Evolutionary conservation across 208 protist genomes (phyloP), one percentile per base, ranked within the genome.

Genomic region (Polymyxa betae): DNA sequence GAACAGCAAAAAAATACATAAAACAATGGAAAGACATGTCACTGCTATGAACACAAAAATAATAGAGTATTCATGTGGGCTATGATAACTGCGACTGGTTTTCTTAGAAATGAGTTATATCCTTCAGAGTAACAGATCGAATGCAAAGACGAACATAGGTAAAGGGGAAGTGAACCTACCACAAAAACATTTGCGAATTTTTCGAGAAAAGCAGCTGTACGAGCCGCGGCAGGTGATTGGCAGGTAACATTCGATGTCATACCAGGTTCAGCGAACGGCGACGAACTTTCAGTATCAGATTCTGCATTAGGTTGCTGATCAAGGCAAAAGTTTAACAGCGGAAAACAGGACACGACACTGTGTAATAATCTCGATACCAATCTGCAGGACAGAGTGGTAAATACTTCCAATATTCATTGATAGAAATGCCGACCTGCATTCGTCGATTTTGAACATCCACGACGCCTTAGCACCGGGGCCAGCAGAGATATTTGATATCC

Each of bases 131-230:
- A n/a, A n/a, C n/a, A n/a, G n/a, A n/a, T n/a, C n/a, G n/a, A n/a
- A n/a, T n/a, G n/a, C n/a, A n/a, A n/a, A 60, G 5, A 60, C 49
- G 24, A 60, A 60, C 5, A 5, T 5, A 24, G 49, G 5, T 5
- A 29, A 5, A 60, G 5, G 49, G 24, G 24, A 5, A 60, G 5
- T 60, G 5, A 5, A 82, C 72, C 40, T 87, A 96, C 88, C 0
- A 93, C 95, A 88, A 96, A 96, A 12, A 96, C 92, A 29, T 90
- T 90, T 0, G 95, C 92, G 77, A 96, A 96, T 24, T 93, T 88
- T 40, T 97, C 96, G 0, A 97, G 38, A 0, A 94, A 93, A 45
- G 95, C 91, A n/a, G 16, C n/a, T 5, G 72, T 20, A 35, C 35
- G 40, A 20, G 72, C 24, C 24, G 49, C 5, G 5, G 49, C 5